Evolutionary conservation across 2,329 filamentous ascomycete genomes (phyloP).

Genomic region (Canariomyces notabilis): DNA sequence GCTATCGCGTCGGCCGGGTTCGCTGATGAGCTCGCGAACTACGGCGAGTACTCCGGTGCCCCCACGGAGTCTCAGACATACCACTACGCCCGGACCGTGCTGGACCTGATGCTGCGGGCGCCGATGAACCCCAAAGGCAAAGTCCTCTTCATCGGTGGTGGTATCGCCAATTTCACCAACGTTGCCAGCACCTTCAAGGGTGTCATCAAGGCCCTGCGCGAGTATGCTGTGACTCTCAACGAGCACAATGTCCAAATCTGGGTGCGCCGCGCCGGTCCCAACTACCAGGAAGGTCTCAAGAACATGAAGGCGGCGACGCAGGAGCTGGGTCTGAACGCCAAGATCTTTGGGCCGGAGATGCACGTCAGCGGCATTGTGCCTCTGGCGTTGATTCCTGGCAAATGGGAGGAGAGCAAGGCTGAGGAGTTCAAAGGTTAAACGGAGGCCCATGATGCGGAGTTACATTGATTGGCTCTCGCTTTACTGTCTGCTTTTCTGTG

Average conservation of each 20-base stretch:
- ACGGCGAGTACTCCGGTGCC: conserved; percentile 98
- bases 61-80: conserved; percentile 98
- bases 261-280: conserved; percentile 85
- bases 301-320: conserved; percentile 97
- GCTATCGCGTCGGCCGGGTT: conserved; percentile 96
- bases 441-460: conserved; percentile 6
- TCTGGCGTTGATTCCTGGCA: conserved; percentile 69
- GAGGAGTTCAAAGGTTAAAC: conserved; percentile 56
- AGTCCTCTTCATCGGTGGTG: conserved; percentile 98
- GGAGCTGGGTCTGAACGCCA: conserved; percentile 75
- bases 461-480: conserved; percentile 5
- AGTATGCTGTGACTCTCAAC: conserved; percentile 76
- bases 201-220: conserved; percentile 92
- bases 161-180: conserved; percentile 99
- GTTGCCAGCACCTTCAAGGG: conserved; percentile 99
- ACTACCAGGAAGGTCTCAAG: conserved; percentile 99
- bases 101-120: conserved; percentile 95
- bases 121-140: conserved; percentile 84
- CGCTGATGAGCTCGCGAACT: conserved; percentile 95
- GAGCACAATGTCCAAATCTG: conserved; percentile 99
- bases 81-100: conserved; percentile 95
- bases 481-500: conserved; percentile 9
- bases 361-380: conserved; percentile 97
- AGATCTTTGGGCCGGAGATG: conserved; percentile 73
- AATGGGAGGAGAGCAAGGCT: conserved; percentile 56